Evolutionary conservation across 176 grass and related monocot genomes (phyloP).

Genomic region (Chrysopogon serrulatus): DNA sequence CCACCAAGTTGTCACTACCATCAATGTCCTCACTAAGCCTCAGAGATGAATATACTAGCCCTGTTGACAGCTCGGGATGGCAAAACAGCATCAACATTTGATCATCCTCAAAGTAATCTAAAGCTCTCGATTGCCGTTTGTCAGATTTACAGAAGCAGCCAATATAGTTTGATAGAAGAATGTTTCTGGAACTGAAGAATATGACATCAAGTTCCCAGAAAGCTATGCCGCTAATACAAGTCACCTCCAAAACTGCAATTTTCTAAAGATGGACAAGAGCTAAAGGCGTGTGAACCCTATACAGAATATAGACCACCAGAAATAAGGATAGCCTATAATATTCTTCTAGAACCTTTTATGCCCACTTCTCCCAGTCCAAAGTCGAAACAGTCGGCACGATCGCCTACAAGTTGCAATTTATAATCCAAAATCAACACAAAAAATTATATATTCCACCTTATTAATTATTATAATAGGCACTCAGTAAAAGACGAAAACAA

Average conservation of each 20-base stretch:
- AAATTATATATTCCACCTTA: not conserved
- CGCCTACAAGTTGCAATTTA: not conserved
- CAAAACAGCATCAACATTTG: not conserved
- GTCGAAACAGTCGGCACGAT: not conserved
- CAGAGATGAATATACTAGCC: not conserved
- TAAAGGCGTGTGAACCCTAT: not conserved
- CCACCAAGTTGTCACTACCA: not conserved
- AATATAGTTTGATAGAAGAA: not conserved
- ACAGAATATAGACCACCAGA: slow-evolving; percentile 1
- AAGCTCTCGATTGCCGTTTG: not conserved
- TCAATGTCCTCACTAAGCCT: not conserved
- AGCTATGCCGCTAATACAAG: not conserved
- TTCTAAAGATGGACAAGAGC: not conserved
- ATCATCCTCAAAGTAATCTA: not conserved
- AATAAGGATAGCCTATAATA: slow-evolving; percentile 7
- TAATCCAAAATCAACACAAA: not conserved
- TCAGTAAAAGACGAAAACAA: not conserved
- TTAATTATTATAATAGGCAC: not conserved
- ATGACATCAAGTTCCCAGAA: not conserved
- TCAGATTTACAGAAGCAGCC: not conserved
- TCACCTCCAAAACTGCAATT: not conserved
- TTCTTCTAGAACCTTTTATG: not conserved
- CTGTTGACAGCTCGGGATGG: not conserved
- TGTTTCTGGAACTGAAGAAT: not conserved
- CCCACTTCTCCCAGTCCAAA: not conserved